Conservation (phyloP, 257 asterid genomes). For the Ocimum tenuiflorum region DNA sequence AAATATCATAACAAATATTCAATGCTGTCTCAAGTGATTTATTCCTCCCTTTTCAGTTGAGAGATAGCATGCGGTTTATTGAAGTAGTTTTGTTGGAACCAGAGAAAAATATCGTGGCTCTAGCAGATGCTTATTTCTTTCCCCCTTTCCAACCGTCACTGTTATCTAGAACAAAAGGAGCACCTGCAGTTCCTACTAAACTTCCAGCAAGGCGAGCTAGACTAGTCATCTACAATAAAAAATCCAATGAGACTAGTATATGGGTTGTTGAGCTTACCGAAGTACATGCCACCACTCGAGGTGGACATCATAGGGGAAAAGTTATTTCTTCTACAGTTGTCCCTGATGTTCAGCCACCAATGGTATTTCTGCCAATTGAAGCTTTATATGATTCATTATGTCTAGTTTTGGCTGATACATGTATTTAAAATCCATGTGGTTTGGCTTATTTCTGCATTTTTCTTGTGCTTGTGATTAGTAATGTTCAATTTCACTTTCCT, state of each 20-base stretch:
- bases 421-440: background rate
- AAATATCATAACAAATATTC: background rate
- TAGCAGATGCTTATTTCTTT: conserved; percentile 92
- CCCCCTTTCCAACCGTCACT: conserved; percentile 91
- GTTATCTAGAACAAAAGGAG: conserved; percentile 72
- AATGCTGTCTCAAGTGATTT: background rate
- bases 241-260: conserved; percentile 76
- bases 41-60: conserved; percentile 44
- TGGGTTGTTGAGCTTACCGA: conserved; percentile 85
- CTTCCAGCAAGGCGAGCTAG: conserved; percentile 88
- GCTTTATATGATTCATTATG: background rate
- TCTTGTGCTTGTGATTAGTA: background rate
- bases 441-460: background rate
- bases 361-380: conserved; percentile 39
- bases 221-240: conserved; percentile 70
- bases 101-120: conserved; percentile 65
- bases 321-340: conserved; percentile 63
- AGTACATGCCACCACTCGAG: conserved; percentile 80
- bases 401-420: background rate
- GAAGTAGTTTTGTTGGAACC: conserved; percentile 92
- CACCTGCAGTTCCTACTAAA: conserved; percentile 60
- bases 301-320: conserved; percentile 93
- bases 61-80: conserved; percentile 84
- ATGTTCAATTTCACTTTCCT: conserved; percentile 1
- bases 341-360: conserved; percentile 88